Percentiles rank a stretch among this genome's conserved stretches.
These are phyloP conservation scores for Cucurbita moschata DNA, from an alignment of 306 rosid species.

Conservation along the genomic window DNA sequence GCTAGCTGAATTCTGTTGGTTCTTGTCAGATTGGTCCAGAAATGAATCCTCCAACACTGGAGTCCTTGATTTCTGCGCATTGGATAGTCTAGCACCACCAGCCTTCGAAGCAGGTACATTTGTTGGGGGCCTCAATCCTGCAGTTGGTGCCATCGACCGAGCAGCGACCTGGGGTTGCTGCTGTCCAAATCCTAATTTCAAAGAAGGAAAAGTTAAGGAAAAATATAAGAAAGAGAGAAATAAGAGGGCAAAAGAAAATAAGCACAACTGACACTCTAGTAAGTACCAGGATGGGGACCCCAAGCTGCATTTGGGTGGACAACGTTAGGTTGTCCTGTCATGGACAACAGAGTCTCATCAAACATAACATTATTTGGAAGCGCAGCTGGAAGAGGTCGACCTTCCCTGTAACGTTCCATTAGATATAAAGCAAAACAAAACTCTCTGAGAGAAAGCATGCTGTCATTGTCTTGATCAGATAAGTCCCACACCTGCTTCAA, in stretches of 20 bases:
- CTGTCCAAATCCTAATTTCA: constrained; percentile 56
- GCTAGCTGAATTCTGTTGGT: constrained; percentile 64
- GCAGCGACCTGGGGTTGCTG: constrained; percentile 53
- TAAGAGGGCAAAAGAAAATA: background rate
- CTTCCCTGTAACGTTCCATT: constrained; percentile 94
- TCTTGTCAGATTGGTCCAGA: constrained; percentile 70
- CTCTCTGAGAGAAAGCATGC: constrained; percentile 97
- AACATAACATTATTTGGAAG: constrained; percentile 59
- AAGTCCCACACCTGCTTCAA: constrained; percentile 98
- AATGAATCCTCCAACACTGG: constrained; percentile 83
- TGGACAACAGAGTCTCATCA: constrained; percentile 66
- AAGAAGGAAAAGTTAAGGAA: background rate
- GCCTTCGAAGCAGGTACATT: constrained; percentile 23
- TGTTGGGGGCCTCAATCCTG: constrained; percentile 41
- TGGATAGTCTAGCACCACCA: constrained; percentile 30
- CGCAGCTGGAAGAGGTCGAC: constrained; percentile 62
- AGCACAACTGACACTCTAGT: constrained; percentile 4
- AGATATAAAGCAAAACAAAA: constrained; percentile 82
- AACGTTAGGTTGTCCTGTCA: constrained; percentile 64
- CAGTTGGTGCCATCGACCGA: constrained; percentile 28
- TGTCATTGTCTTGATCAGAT: constrained; percentile 96
- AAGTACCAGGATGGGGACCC: constrained; percentile 43
- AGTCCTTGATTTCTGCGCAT: constrained; percentile 46
- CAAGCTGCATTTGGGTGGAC: constrained; percentile 54
- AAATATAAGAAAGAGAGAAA: background rate